phyloP scores from a whole-genome alignment of 495 filamentous ascomycete genomes.

The Sabuloglossum arenarium region DNA sequence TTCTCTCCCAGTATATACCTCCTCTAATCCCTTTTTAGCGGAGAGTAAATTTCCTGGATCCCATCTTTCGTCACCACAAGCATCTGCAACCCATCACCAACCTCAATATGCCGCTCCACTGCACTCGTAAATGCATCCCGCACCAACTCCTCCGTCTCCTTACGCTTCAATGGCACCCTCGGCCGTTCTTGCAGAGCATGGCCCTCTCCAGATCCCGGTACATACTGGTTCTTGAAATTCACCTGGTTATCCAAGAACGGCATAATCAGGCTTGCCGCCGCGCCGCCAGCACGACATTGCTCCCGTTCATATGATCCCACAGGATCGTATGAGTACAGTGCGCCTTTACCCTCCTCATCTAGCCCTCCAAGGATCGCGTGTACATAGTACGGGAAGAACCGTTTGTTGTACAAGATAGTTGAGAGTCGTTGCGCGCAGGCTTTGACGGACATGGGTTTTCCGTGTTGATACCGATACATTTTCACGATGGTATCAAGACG shows the following conservation, averaged over 20 bases:
- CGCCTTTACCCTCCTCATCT: slow-evolving; percentile 87
- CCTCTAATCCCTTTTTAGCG: slow-evolving; percentile 74
- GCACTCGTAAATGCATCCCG: slow-evolving; percentile 96
- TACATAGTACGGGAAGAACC: slow-evolving; percentile 97
- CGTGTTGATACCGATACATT: slow-evolving; percentile 92
- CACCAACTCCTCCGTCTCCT: slow-evolving; percentile 66
- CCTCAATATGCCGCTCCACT: slow-evolving; percentile 95
- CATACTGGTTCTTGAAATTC: slow-evolving; percentile 97
- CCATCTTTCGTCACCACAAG: slow-evolving; percentile 74
- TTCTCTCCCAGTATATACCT: background rate
- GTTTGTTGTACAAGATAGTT: slow-evolving; percentile 87
- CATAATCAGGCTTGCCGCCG: slow-evolving; percentile 94
- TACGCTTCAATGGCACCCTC: slow-evolving; percentile 42
- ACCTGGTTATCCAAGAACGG: slow-evolving; percentile 98
- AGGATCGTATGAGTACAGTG: slow-evolving; percentile 91
- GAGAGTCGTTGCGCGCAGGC: slow-evolving; percentile 84
- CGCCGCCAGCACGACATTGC: slow-evolving; percentile 83
- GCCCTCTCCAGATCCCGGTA: slow-evolving; percentile 69
- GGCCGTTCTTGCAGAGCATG: slow-evolving; percentile 52
- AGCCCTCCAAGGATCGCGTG: slow-evolving; percentile 80
- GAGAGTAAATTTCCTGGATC: slow-evolving; percentile 63
- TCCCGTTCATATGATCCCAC: slow-evolving; percentile 93
- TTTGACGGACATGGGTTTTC: slow-evolving; percentile 76
- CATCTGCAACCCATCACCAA: slow-evolving; percentile 92
- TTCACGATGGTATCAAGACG: slow-evolving; percentile 78